Conservation (phyloP, 2,329 filamentous ascomycete genomes). For the Triangularia verruculosa region DNA sequence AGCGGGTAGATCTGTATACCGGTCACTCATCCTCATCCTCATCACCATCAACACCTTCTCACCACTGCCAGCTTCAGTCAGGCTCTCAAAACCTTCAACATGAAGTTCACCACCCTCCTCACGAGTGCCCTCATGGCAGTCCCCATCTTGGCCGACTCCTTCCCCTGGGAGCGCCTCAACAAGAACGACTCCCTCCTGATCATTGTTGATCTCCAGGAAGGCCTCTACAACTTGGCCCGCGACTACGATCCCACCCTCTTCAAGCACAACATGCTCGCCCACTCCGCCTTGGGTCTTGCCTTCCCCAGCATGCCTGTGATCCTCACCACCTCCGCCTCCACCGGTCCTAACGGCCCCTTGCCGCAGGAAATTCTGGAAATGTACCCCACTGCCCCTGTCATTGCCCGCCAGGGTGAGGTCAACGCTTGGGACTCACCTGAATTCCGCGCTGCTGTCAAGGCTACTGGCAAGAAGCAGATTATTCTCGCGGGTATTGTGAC, state of each 20-base stretch:
- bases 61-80: constrained; percentile 1
- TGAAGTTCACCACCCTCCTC: constrained; percentile 24
- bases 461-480: constrained; percentile 65
- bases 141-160: constrained; percentile 23
- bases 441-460: constrained; percentile 63
- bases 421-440: constrained; percentile 74
- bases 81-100: constrained; percentile 14
- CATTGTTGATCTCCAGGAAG: constrained; percentile 59
- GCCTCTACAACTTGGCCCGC: constrained; percentile 56
- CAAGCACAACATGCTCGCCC: constrained; percentile 64
- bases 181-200: constrained; percentile 45
- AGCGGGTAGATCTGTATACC: neutral
- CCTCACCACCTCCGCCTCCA: constrained; percentile 52
- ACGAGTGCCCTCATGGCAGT: constrained; percentile 21
- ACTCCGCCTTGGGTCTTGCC: constrained; percentile 61
- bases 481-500: constrained; percentile 71
- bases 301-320: constrained; percentile 66
- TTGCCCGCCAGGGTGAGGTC: constrained; percentile 68
- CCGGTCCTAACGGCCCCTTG: constrained; percentile 67
- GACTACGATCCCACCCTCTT: constrained; percentile 63
- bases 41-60: constrained; percentile 1
- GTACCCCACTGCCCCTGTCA: constrained; percentile 64
- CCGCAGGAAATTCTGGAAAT: constrained; percentile 66
- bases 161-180: constrained; percentile 31
- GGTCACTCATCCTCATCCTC: neutral